Conservation (phyloP, 2,329 filamentous ascomycete genomes). For the Hymenoscyphus albidus region DNA sequence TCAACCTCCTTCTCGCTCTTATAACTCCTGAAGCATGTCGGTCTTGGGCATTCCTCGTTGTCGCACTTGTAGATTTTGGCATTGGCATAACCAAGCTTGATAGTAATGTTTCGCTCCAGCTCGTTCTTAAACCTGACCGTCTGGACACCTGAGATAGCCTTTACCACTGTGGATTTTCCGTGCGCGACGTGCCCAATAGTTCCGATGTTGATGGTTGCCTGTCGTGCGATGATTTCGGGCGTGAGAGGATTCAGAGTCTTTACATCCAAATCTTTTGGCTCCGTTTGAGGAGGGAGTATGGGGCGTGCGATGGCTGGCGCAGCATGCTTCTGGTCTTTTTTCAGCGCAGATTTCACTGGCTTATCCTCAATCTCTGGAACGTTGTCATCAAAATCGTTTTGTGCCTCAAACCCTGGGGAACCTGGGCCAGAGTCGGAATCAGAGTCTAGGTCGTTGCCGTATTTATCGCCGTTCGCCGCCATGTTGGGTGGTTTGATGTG, state of each 20-base stretch:
- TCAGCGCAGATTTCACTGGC: constrained; percentile 79
- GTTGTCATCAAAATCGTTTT: constrained; percentile 54
- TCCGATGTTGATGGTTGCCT: constrained; percentile 98
- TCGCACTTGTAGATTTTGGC: constrained; percentile 99
- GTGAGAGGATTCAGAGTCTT: constrained; percentile 77
- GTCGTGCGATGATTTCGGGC: constrained; percentile 93
- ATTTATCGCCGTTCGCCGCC: constrained; percentile 54
- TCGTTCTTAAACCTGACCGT: constrained; percentile 99
- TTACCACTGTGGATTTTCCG: constrained; percentile 98
- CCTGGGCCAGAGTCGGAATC: constrained; percentile 58
- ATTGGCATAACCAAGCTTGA: constrained; percentile 99
- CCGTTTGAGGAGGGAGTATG: constrained; percentile 81
- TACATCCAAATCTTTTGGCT: constrained; percentile 84
- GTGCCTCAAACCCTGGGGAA: constrained; percentile 43
- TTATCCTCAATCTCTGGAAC: constrained; percentile 57
- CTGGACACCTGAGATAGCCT: constrained; percentile 98
- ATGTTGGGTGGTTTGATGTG: constrained; percentile 29
- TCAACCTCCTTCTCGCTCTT: constrained; percentile 99
- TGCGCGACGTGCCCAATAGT: constrained; percentile 98
- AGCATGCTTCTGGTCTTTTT: constrained; percentile 62
- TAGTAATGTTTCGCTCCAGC: constrained; percentile 97
- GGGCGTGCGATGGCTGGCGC: constrained; percentile 58
- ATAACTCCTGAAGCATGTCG: constrained; percentile 93
- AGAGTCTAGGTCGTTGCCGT: constrained; percentile 69
- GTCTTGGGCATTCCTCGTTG: constrained; percentile 83